A percentile compares a stretch with the other conserved stretches of the same genome.
These are phyloP conservation scores for Backusella luteola DNA, from an alignment of 192 early-diverging fungal species.

Conservation along the genomic window DNA sequence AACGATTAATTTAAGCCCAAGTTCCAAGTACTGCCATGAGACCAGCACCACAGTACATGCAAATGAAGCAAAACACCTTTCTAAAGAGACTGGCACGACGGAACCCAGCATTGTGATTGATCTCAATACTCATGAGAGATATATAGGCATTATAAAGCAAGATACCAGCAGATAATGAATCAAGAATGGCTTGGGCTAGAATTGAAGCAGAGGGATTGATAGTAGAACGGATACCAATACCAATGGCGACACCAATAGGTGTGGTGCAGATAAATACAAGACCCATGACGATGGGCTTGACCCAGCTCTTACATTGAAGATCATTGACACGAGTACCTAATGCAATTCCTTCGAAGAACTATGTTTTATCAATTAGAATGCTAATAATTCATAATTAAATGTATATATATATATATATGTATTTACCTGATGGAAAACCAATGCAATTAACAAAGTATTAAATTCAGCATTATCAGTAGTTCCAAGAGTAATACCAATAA, in stretches of 20 bases:
- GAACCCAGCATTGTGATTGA: slow-evolving; percentile 33
- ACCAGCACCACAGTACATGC: slow-evolving; percentile 35
- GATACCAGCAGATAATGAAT: slow-evolving; percentile 79
- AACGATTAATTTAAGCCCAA: slow-evolving; percentile 28
- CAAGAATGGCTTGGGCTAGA: slow-evolving; percentile 66
- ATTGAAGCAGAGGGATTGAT: slow-evolving; percentile 63
- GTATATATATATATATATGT: neutral
- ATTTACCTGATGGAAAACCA: slow-evolving; percentile 70
- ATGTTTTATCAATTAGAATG: neutral
- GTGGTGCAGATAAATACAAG: slow-evolving; percentile 68
- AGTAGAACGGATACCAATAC: slow-evolving; percentile 66
- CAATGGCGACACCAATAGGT: slow-evolving; percentile 76
- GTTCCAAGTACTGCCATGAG: slow-evolving; percentile 34
- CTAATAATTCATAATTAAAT: neutral
- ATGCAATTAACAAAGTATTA: slow-evolving; percentile 59
- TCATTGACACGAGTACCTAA: slow-evolving; percentile 46
- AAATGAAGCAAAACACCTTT: slow-evolving; percentile 24
- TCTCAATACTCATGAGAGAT: slow-evolving; percentile 61
- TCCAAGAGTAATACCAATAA: slow-evolving; percentile 72
- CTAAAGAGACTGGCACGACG: neutral
- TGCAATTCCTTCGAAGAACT: slow-evolving; percentile 53
- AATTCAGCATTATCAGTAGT: slow-evolving; percentile 57
- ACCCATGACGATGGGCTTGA: slow-evolving; percentile 45
- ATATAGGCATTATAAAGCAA: slow-evolving; percentile 74
- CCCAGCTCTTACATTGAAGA: slow-evolving; percentile 21